Base-by-base conservation (phyloP, 306 rosid genomes). In the Lotus japonicus region DNA sequence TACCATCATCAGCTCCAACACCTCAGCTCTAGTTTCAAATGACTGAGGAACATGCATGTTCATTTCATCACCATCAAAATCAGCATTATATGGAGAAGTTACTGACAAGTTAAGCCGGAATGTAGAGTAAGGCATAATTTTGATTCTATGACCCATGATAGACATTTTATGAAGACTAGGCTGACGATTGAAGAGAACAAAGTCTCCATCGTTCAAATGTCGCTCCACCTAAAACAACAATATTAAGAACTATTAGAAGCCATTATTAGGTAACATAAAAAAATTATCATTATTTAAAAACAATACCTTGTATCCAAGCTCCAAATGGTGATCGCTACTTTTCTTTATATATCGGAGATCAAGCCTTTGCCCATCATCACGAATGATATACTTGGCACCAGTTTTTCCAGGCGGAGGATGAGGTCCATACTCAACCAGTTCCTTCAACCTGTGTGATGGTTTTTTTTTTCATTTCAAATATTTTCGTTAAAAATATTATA, bases 91-190 rank as follows among this genome's bases (percentile, higher is more conserved):
- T 3, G 99, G 97, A 10, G 99, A 87, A 1, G 99, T 94, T 23
- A 94, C 99, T 1, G 99, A 94, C 76, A 94, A 71, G 77, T 94
- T 94, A 33, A 94, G 83, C 31, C 99, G 90, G 66, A 94, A 94
- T 7, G 99, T 94, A 60, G 99, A 94, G 72, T 94, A 94, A 4
- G 99, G 99, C 97, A 94, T 94, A 80, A 94, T 94, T 89, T 90
- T 94, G 81, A 94, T 94, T 79, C 97, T 83, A 71, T 94, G 99
- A 63, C 99, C 99, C 99, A 94, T 94, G 75, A 94, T 94, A 83
- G 99, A 94, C 99, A 94, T 94, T 82, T 94, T 94, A 80, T 94
- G 99, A 39, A 94, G 99, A 86, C 99, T 94, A n/a, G 99, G 99
- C 77, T 94, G 99, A 31, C 99, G 99, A 73, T 94, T 94, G 78